Conservation (phyloP, 805 yeast genomes). For the Nakazawaea ernobii region DNA sequence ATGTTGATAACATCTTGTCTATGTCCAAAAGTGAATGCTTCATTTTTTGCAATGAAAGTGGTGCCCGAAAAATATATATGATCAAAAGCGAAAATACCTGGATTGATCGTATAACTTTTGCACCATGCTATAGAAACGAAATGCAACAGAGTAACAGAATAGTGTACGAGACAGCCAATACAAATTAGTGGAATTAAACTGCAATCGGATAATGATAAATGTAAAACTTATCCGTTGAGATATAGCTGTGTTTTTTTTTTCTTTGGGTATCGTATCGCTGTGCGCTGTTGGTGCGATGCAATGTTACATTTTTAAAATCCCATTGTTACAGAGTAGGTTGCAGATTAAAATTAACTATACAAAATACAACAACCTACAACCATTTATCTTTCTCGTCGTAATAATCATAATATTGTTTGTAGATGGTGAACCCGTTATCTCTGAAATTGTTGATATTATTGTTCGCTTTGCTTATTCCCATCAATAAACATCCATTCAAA, state of each 20-base stretch:
- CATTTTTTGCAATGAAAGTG: neutral
- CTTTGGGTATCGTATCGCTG: neutral
- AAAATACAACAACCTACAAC: neutral
- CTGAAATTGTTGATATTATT: conserved; percentile 13
- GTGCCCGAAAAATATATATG: neutral
- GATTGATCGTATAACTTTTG: neutral
- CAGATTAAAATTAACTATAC: too few relatives aligned
- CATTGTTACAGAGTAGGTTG: neutral
- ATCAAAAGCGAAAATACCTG: neutral
- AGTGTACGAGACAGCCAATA: neutral
- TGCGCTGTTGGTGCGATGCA: neutral
- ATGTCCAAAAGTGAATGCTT: neutral
- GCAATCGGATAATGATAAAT: neutral
- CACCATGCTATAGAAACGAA: neutral
- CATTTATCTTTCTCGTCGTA: conserved; percentile 18
- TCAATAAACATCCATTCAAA: conserved; percentile 12
- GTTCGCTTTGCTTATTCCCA: conserved; percentile 9
- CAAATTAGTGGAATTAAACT: too few relatives aligned
- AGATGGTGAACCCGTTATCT: conserved; percentile 20
- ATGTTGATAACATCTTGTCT: conserved; percentile 2
- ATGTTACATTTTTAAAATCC: conserved; percentile 1
- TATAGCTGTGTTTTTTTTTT: neutral
- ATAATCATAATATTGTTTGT: conserved; percentile 16
- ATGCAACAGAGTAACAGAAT: conserved; percentile 4
- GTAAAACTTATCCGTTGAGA: neutral